A percentile compares a stretch with the other conserved stretches of the same genome.
phyloP scores from a whole-genome alignment of 306 rosid species.

The Abrus pulchellus region DNA sequence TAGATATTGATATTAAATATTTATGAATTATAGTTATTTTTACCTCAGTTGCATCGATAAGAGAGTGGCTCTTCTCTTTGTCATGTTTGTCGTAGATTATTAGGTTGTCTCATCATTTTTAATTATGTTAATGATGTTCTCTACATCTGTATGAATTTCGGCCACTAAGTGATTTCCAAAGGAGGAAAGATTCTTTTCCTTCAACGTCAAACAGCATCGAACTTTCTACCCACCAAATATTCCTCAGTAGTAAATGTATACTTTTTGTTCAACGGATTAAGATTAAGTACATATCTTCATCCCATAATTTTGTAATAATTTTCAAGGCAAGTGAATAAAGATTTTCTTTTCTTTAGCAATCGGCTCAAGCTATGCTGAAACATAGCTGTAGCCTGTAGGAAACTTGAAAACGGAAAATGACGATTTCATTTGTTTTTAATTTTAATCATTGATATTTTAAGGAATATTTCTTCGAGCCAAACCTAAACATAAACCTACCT shows the following conservation, averaged over 20 bases:
- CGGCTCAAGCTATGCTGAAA: background rate
- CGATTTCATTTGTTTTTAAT: background rate
- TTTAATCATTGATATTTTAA: background rate
- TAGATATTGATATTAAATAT: too few relatives aligned
- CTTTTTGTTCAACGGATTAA: slow-evolving; percentile 18
- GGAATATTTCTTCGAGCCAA: background rate
- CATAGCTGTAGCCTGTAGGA: background rate
- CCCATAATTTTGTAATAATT: background rate
- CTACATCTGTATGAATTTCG: background rate
- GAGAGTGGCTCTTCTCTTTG: background rate
- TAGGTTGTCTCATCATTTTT: background rate
- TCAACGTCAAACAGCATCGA: background rate
- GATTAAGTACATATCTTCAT: background rate
- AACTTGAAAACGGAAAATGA: background rate
- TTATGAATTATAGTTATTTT: too few relatives aligned
- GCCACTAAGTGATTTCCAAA: slow-evolving; percentile 43
- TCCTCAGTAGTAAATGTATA: slow-evolving; percentile 16
- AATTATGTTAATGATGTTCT: background rate
- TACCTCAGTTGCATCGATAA: background rate
- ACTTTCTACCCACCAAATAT: slow-evolving; percentile 37
- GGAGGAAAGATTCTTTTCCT: slow-evolving; percentile 46
- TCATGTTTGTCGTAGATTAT: background rate
- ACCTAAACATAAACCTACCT: background rate
- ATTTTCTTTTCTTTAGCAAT: background rate
- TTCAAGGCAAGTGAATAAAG: slow-evolving; percentile 13